A percentile compares a stretch with the other conserved stretches of the same genome.
phyloP scores from a whole-genome alignment of 2,329 filamentous ascomycete species.

The Camptophora hylomeconis region DNA sequence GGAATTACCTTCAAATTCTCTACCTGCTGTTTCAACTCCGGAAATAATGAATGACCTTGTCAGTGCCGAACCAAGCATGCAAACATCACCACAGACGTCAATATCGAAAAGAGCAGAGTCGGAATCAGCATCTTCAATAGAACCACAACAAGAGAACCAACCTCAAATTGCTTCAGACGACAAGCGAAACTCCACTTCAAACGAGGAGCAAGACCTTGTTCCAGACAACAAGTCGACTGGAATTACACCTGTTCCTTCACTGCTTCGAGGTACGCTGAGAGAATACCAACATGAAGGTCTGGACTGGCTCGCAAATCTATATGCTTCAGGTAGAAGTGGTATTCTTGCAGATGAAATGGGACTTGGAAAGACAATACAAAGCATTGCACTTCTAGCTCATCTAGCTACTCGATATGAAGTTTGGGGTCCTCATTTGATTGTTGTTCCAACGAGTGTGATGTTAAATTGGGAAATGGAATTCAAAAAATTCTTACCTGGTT shows the following conservation, averaged over 20 bases:
- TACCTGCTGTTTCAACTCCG: no score
- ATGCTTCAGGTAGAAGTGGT: conserved; percentile 84
- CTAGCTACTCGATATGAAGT: conserved; percentile 79
- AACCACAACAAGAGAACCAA: conserved; percentile 22
- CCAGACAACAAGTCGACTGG: conserved; percentile 12
- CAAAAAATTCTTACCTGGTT: conserved; percentile 94
- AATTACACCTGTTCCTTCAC: conserved; percentile 43
- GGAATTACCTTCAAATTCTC: no score
- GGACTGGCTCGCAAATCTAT: conserved; percentile 90
- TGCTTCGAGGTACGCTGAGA: conserved; percentile 76
- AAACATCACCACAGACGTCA: conserved; percentile 30
- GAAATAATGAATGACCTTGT: no score
- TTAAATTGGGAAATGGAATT: conserved; percentile 99
- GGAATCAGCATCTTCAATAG: conserved; percentile 30
- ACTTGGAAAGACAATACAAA: conserved; percentile 95
- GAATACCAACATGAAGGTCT: conserved; percentile 96
- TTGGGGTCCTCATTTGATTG: conserved; percentile 91
- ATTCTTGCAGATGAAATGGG: conserved; percentile 98
- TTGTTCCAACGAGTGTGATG: conserved; percentile 96
- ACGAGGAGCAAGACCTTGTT: conserved; percentile 12
- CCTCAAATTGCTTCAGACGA: conserved; percentile 12
- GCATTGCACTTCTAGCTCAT: conserved; percentile 84
- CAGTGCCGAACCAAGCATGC: conserved; percentile 21
- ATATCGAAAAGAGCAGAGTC: conserved; percentile 32
- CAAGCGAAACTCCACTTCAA: conserved; percentile 4